Percentiles rank a stretch among this genome's conserved stretches.
Conservation (phyloP, 768 basidiomycete species). For the Paxillus rubicundulus region DNA sequence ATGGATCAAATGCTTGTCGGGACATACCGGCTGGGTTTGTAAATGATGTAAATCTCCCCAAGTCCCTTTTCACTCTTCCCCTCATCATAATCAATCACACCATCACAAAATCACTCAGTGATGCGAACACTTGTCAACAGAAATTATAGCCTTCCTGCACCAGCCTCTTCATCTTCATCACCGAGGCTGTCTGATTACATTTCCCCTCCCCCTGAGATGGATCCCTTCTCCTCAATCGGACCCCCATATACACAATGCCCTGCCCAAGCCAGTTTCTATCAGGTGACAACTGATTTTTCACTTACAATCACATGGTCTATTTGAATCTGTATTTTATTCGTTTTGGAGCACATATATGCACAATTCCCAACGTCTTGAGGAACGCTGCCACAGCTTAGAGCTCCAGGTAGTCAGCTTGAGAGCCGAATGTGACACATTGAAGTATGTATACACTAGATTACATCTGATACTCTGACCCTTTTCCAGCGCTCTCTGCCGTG, state of each 20-base stretch:
- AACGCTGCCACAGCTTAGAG: background rate
- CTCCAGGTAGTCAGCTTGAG: background rate
- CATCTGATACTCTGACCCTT: background rate
- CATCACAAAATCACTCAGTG: too few relatives aligned
- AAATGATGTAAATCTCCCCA: background rate
- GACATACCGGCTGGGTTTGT: background rate
- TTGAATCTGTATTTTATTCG: too few relatives aligned
- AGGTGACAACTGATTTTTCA: too few relatives aligned
- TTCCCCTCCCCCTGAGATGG: too few relatives aligned
- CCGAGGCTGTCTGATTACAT: too few relatives aligned
- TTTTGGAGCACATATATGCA: conserved; percentile 7
- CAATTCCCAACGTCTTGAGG: background rate
- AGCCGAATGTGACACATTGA: background rate
- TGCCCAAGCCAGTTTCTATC: too few relatives aligned
- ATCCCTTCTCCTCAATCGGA: too few relatives aligned
- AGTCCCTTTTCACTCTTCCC: background rate
- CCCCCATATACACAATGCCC: too few relatives aligned
- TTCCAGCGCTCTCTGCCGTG: background rate
- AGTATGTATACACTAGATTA: background rate
- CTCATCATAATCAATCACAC: background rate
- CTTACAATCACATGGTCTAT: too few relatives aligned
- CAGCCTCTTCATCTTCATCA: too few relatives aligned
- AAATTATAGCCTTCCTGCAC: too few relatives aligned
- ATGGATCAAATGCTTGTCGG: background rate
- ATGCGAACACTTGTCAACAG: too few relatives aligned